A percentile compares a stretch with the other conserved stretches of the same genome.
Conservation (phyloP, 257 asterid genomes). For the Solanum rostratum region DNA sequence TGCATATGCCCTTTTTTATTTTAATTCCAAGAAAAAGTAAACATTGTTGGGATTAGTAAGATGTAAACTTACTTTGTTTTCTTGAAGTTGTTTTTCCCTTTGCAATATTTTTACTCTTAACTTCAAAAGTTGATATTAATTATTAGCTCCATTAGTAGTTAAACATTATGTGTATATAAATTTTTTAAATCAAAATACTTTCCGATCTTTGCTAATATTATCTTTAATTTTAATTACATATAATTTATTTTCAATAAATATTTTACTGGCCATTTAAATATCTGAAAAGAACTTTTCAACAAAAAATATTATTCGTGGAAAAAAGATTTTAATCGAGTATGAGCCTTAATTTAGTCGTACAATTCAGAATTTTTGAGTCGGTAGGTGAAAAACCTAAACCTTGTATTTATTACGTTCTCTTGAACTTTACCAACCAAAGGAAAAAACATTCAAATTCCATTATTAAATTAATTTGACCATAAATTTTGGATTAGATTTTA, state of each 20-base stretch:
- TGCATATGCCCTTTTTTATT: not conserved
- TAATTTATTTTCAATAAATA: not conserved
- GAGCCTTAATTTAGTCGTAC: not conserved
- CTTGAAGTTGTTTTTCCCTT: not conserved
- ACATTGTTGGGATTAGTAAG: not conserved
- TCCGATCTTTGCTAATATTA: not conserved
- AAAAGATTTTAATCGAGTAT: not conserved
- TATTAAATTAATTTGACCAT: not conserved
- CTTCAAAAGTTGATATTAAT: not conserved
- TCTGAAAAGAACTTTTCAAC: not conserved
- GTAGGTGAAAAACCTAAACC: not conserved
- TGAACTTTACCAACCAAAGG: not conserved
- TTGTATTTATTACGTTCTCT: not conserved
- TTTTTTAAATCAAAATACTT: not conserved
- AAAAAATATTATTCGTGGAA: too few species aligned
- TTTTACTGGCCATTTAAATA: not conserved
- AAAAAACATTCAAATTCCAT: not conserved
- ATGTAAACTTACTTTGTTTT: too few species aligned
- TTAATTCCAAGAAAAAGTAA: not conserved
- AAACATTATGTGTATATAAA: not conserved
- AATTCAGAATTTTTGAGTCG: not conserved
- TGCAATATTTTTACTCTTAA: not conserved
- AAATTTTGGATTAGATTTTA: not conserved
- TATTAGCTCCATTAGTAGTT: not conserved
- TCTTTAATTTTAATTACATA: not conserved